Conservation (phyloP, 805 yeast species). For the Hanseniaspora opuntiae region DNA sequence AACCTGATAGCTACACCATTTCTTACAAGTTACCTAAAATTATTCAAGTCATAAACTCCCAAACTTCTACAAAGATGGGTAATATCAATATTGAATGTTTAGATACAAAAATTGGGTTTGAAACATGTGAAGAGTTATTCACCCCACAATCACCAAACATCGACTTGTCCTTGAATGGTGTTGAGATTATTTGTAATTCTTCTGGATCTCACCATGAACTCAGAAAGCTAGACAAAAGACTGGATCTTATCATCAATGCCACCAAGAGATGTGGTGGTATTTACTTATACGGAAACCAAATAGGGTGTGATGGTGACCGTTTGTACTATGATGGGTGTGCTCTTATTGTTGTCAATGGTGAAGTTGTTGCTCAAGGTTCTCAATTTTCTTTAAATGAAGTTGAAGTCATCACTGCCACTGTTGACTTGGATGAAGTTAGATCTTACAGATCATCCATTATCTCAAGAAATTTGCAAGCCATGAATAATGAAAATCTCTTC, state of each 20-base stretch:
- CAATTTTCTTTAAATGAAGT: slow-evolving; percentile 86
- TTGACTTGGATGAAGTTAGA: slow-evolving; percentile 83
- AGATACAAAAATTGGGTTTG: slow-evolving; percentile 90
- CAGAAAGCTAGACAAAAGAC: slow-evolving; percentile 72
- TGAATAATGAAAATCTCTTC: slow-evolving; percentile 25
- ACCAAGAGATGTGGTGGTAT: slow-evolving; percentile 95
- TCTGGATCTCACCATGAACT: slow-evolving; percentile 97
- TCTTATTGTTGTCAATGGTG: slow-evolving; percentile 79
- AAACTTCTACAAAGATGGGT: slow-evolving; percentile 62
- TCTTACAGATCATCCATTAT: slow-evolving; percentile 56
- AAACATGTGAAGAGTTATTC: slow-evolving; percentile 94
- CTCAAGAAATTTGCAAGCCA: slow-evolving; percentile 64
- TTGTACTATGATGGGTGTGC: slow-evolving; percentile 96
- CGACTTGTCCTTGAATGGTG: slow-evolving; percentile 83
- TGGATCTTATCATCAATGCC: slow-evolving; percentile 78
- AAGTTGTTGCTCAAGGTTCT: slow-evolving; percentile 80
- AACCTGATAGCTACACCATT: slow-evolving; percentile 39
- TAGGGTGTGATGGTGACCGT: slow-evolving; percentile 97
- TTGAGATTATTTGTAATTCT: slow-evolving; percentile 91
- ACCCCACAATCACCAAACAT: slow-evolving; percentile 95
- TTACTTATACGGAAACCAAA: slow-evolving; percentile 83
- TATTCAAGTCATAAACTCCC: slow-evolving; percentile 55
- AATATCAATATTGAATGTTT: slow-evolving; percentile 75
- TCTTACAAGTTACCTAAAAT: slow-evolving; percentile 55
- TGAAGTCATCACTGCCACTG: slow-evolving; percentile 89